phyloP scores from a whole-genome alignment of 768 basidiomycete genomes.

The Panaeolus cyanescens region DNA sequence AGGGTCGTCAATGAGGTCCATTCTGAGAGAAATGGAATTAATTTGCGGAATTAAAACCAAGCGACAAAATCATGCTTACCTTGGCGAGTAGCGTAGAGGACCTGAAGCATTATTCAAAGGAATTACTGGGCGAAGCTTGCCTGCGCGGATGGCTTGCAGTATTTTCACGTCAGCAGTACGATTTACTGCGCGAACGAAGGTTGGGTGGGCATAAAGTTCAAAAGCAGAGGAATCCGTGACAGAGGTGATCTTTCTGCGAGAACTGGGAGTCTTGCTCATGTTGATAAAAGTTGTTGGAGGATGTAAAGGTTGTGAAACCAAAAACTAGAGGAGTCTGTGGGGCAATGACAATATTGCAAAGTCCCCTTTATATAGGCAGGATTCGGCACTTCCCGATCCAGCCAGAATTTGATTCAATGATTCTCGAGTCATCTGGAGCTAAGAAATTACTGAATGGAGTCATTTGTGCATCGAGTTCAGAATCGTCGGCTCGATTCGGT shows the following conservation, averaged over 20 bases:
- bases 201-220: conserved; percentile 10
- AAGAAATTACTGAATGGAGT: background rate
- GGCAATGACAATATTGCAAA: background rate
- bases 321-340: background rate
- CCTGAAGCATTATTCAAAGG: conserved; percentile 8
- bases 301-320: background rate
- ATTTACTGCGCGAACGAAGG: conserved; percentile 22
- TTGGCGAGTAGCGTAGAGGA: conserved; percentile 22
- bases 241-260: background rate
- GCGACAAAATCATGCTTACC: conserved; percentile 11
- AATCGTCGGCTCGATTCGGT: background rate
- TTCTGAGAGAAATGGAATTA: conserved; percentile 26
- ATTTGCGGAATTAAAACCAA: background rate
- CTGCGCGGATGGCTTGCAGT: conserved; percentile 25
- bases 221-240: background rate
- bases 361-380: background rate
- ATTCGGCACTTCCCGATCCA: background rate
- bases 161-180: conserved; percentile 23
- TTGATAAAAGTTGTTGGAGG: background rate
- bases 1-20: conserved; percentile 45
- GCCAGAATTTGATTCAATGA: no score
- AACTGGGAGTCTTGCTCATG: background rate
- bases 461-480: background rate
- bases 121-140: conserved; percentile 22
- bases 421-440: background rate